Conservation (phyloP, 352 stramenopile genomes). For the Globisporangium alternatum region DNA sequence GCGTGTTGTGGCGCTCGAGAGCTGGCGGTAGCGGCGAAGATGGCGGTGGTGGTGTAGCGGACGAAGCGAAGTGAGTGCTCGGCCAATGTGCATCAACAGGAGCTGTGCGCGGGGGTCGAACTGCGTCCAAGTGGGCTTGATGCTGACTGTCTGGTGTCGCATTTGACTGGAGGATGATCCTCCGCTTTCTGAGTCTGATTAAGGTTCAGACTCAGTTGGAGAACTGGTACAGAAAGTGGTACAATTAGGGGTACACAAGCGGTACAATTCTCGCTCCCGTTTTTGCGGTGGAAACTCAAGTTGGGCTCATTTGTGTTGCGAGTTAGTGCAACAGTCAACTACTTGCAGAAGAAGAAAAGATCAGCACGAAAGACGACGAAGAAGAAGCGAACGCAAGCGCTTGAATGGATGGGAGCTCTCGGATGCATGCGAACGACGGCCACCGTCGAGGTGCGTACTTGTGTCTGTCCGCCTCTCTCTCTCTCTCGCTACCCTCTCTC, state of each 20-base stretch:
- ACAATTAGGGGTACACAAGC: neutral
- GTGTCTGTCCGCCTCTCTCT: neutral
- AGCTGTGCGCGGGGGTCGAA: neutral
- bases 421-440: conserved; percentile 26
- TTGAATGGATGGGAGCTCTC: conserved; percentile 38
- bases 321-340: neutral
- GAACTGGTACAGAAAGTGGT: neutral
- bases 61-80: neutral
- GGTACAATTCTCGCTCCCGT: neutral
- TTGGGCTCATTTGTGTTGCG: neutral
- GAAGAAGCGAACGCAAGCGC: conserved; percentile 6
- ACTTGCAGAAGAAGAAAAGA: conserved; percentile 6
- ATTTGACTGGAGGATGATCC: neutral
- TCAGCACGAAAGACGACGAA: conserved; percentile 7
- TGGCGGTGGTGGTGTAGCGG: neutral
- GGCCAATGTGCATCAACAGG: conserved; percentile 14
- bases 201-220: neutral
- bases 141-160: neutral
- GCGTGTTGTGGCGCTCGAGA: neutral
- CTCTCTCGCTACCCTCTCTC: neutral
- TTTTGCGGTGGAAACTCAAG: conserved; percentile 1
- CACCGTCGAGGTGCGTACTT: conserved; percentile 23
- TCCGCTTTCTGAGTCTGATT: neutral
- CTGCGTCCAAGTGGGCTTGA: neutral
- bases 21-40: neutral